A percentile compares a stretch with the other conserved stretches of the same genome.
Evolutionary conservation across 2,329 filamentous ascomycete genomes (phyloP).

Genomic region (Phyllosticta citribraziliensis): DNA sequence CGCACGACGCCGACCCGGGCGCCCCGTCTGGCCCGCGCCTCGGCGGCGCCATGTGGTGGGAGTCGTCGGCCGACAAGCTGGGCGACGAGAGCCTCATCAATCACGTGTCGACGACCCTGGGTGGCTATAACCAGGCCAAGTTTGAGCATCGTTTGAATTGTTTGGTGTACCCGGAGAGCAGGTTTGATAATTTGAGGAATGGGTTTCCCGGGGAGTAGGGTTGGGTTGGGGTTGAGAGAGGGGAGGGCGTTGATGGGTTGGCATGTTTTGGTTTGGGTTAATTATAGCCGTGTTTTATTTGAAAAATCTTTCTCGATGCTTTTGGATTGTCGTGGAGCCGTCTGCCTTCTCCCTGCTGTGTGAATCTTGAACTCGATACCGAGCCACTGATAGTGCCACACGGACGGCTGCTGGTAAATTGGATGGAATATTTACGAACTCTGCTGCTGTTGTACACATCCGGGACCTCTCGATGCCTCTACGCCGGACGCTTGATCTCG

Average conservation of each 20-base stretch:
- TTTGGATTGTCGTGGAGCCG: no score
- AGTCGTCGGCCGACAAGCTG: slow-evolving; percentile 67
- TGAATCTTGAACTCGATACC: neutral
- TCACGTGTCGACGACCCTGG: slow-evolving; percentile 29
- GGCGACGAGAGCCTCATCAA: slow-evolving; percentile 54
- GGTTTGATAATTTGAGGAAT: slow-evolving; percentile 43
- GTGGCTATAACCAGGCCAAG: slow-evolving; percentile 27
- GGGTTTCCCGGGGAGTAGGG: slow-evolving; percentile 28
- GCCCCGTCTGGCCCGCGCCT: slow-evolving; percentile 30
- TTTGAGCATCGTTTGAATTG: slow-evolving; percentile 41
- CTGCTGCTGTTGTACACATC: neutral
- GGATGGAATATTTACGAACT: neutral
- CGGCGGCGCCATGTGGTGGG: slow-evolving; percentile 97
- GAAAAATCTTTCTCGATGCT: neutral
- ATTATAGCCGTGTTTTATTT: neutral
- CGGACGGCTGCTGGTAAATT: neutral
- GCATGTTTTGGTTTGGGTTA: neutral
- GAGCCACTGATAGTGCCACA: no score
- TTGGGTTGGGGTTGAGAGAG: neutral
- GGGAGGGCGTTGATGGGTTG: neutral
- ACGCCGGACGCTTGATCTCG: neutral
- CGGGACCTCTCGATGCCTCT: neutral
- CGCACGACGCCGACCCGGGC: slow-evolving; percentile 24
- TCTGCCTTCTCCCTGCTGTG: neutral
- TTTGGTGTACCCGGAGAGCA: slow-evolving; percentile 41